phyloP scores from a whole-genome alignment of 2,329 filamentous ascomycete species.

The Fusarium equiseti region DNA sequence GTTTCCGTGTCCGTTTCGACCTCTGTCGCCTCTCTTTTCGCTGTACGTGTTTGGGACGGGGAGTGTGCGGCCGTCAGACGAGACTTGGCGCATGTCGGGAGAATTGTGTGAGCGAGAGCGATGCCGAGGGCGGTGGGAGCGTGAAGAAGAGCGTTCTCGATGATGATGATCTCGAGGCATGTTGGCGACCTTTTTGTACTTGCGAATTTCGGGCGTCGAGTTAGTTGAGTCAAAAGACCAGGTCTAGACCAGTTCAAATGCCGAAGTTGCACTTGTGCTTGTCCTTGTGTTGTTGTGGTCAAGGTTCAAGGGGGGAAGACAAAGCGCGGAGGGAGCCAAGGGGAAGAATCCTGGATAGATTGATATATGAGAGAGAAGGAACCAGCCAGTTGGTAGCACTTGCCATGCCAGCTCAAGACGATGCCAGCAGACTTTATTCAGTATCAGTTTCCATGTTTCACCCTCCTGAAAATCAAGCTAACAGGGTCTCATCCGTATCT shows the following conservation, averaged over 20 bases:
- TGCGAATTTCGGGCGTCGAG: conserved; percentile 1
- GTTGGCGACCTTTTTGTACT: conserved; percentile 7
- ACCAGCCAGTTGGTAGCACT: not conserved
- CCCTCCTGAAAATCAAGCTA: not conserved
- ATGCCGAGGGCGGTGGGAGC: conserved; percentile 31
- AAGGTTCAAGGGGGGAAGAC: not conserved
- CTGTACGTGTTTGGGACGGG: conserved; percentile 48
- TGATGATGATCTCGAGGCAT: conserved; percentile 28
- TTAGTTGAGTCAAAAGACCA: not conserved
- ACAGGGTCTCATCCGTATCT: not conserved
- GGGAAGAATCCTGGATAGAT: not conserved
- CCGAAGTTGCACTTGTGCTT: not conserved
- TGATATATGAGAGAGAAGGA: conserved; percentile 1
- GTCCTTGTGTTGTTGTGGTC: not conserved
- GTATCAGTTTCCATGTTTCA: conserved; percentile 10
- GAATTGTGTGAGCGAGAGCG: conserved; percentile 33
- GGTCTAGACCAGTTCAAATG: conserved; percentile 7
- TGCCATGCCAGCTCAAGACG: not conserved
- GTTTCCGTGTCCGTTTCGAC: not conserved
- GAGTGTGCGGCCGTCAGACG: conserved; percentile 34
- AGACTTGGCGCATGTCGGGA: conserved; percentile 21
- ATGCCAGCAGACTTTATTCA: not conserved
- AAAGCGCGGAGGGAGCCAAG: conserved; percentile 8
- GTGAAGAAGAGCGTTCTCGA: conserved; percentile 34
- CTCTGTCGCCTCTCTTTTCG: conserved; percentile 23